A percentile compares a stretch with the other conserved stretches of the same genome.
Evolutionary conservation across 2,329 filamentous ascomycete genomes (phyloP).

Genomic region (Alternaria arbusti): DNA sequence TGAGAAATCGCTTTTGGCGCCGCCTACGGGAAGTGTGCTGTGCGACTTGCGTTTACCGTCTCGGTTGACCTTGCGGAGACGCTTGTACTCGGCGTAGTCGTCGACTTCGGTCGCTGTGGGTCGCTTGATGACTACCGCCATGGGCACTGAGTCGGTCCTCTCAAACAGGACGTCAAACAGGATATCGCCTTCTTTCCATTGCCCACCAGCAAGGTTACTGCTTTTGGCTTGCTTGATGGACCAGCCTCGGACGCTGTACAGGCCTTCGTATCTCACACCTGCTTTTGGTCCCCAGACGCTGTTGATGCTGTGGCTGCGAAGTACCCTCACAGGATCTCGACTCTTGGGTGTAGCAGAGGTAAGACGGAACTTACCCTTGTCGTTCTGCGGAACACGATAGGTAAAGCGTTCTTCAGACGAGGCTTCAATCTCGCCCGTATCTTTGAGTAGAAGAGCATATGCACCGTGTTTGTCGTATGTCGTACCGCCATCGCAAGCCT

Average conservation of each 20-base stretch:
- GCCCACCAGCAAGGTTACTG: conserved; percentile 15
- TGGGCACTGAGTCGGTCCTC: conserved; percentile 42
- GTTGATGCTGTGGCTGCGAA: conserved; percentile 53
- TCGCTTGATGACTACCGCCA: conserved; percentile 47
- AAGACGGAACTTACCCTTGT: conserved; percentile 54
- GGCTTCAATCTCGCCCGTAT: conserved; percentile 48
- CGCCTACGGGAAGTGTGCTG: not conserved
- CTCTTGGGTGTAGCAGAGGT: conserved; percentile 51
- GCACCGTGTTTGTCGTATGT: conserved; percentile 51
- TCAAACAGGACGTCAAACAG: conserved; percentile 50
- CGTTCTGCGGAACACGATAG: conserved; percentile 49
- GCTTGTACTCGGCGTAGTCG: conserved; percentile 58
- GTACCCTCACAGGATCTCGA: conserved; percentile 52
- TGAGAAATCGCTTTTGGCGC: not conserved
- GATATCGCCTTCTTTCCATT: conserved; percentile 35
- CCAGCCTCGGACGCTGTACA: conserved; percentile 52
- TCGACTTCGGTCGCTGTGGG: conserved; percentile 55
- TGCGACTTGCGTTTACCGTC: conserved; percentile 17
- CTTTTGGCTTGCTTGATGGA: conserved; percentile 39
- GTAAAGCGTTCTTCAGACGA: conserved; percentile 46
- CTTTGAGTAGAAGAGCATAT: conserved; percentile 55
- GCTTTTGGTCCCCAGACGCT: conserved; percentile 55
- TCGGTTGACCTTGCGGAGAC: conserved; percentile 38
- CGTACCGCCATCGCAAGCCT: conserved; percentile 51
- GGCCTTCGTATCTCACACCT: conserved; percentile 57